Evolutionary conservation across 2,329 filamentous ascomycete species (phyloP), one percentile per base, ranked within the genome.

Genomic region (Fusarium luffae): DNA sequence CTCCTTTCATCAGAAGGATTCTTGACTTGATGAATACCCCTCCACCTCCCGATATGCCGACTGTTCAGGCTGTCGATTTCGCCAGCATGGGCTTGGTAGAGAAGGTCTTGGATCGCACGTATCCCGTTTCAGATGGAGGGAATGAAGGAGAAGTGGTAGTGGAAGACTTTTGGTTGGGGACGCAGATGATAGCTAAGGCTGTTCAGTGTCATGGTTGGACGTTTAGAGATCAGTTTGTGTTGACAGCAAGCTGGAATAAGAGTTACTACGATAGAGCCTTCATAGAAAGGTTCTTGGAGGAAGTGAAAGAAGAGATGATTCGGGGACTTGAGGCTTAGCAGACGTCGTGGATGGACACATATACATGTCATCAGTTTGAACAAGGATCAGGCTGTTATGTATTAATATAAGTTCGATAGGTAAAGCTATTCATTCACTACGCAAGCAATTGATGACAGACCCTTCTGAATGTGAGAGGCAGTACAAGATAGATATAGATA

Each of bases 191-290:
- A 30, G 72, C 75, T 1, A 70, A 77, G 23, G 75, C 78, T 60
- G 25, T 69, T 58, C 66, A 49, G 68, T 73, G 70, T 63, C 74
- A 67, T 68, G 68, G 78, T 21, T 80, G 76, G 76, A 79, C 76
- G 0, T 80, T 80, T 34, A 66, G 76, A 9, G 73, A 77, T 43
- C 70, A 74, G 63, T 56, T 80, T 54, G 77, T 69, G 34, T 57
- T 80, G 30, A 74, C 74, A 21, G 72, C 70, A 21, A 75, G 76
- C 19, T 80, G 77, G 63, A 79, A 80, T 30, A 72, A 77, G 55
- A 70, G 76, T 11, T 80, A 74, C 58, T 73, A 79, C 37, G 70
- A 70, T 3, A 56, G 32, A 9, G 60, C 43, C 3, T 75, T 74
- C 57, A 76, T 78, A 68, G 43, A 30, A 8, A 62, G 66, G 43